These are phyloP conservation scores for Mortierella claussenii DNA, from an alignment of 192 early-diverging fungal species.

Conservation along the genomic window DNA sequence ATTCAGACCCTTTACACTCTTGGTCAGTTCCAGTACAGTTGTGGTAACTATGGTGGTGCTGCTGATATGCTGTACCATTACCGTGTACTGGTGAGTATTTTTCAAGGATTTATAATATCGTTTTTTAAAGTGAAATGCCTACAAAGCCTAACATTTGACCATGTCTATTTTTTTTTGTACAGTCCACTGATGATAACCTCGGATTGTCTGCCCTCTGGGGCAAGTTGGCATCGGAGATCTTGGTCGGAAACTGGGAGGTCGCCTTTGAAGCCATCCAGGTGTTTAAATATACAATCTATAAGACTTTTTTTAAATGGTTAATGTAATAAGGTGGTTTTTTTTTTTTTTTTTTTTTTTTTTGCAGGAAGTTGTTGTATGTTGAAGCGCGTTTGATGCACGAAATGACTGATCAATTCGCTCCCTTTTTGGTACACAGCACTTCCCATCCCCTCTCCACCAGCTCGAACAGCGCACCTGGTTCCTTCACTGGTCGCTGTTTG, in stretches of 20 bases:
- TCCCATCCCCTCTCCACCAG: constrained; percentile 83
- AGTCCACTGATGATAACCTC: constrained; percentile 88
- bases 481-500: constrained; percentile 97
- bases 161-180: constrained; percentile 1
- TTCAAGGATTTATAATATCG: no score
- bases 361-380: background rate
- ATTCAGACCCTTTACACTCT: constrained; percentile 87
- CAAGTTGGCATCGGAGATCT: constrained; percentile 95
- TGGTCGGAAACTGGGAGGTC: constrained; percentile 93
- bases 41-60: constrained; percentile 91
- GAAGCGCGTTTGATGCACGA: no score
- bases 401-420: no score
- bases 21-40: constrained; percentile 92
- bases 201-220: constrained; percentile 94
- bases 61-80: constrained; percentile 96
- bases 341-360: no score
- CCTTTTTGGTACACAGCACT: constrained; percentile 56
- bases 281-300: constrained; percentile 90
- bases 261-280: constrained; percentile 91
- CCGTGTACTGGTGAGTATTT: constrained; percentile 81
- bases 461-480: constrained; percentile 94
- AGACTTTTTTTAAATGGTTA: constrained; percentile 71
- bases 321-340: no score
- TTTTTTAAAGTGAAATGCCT: no score
- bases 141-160: no score